phyloP scores from a whole-genome alignment of 1,139 yeast genomes.

The Yamadazyma buinensis region DNA sequence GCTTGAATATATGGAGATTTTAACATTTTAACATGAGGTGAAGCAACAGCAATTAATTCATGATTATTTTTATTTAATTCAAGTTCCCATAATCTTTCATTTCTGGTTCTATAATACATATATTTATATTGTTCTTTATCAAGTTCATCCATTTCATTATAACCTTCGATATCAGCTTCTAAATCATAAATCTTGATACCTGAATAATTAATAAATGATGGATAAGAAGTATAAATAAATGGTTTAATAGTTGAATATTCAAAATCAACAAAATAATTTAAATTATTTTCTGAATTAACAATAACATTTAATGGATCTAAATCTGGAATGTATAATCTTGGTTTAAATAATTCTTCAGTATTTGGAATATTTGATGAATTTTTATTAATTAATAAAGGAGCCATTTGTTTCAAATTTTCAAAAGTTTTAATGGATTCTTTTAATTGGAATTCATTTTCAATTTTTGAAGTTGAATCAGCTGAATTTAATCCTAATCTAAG shows the following conservation, averaged over 20 bases:
- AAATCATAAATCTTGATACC: constrained; percentile 82
- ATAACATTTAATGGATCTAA: constrained; percentile 87
- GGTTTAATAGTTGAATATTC: constrained; percentile 82
- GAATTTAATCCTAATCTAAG: constrained; percentile 53
- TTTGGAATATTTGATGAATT: constrained; percentile 53
- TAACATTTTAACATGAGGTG: constrained; percentile 68
- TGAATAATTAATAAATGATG: constrained; percentile 77
- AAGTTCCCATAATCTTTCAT: constrained; percentile 84
- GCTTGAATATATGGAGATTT: constrained; percentile 67
- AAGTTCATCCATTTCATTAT: constrained; percentile 58
- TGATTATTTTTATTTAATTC: constrained; percentile 62
- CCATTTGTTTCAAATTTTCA: constrained; percentile 52
- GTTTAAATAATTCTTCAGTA: constrained; percentile 58
- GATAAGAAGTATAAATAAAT: constrained; percentile 70
- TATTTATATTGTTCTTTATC: constrained; percentile 80
- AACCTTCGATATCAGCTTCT: constrained; percentile 71
- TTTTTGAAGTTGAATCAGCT: constrained; percentile 45
- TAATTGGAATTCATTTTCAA: constrained; percentile 40
- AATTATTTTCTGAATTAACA: constrained; percentile 30
- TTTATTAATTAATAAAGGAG: constrained; percentile 53
- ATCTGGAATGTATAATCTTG: constrained; percentile 77
- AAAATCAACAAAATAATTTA: constrained; percentile 65
- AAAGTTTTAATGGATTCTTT: constrained; percentile 54
- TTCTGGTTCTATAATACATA: constrained; percentile 85
- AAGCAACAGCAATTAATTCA: constrained; percentile 71